Evolutionary conservation across 2,329 filamentous ascomycete genomes (phyloP), one percentile per base, ranked within the genome.

Genomic region (Colletotrichum sp.): DNA sequence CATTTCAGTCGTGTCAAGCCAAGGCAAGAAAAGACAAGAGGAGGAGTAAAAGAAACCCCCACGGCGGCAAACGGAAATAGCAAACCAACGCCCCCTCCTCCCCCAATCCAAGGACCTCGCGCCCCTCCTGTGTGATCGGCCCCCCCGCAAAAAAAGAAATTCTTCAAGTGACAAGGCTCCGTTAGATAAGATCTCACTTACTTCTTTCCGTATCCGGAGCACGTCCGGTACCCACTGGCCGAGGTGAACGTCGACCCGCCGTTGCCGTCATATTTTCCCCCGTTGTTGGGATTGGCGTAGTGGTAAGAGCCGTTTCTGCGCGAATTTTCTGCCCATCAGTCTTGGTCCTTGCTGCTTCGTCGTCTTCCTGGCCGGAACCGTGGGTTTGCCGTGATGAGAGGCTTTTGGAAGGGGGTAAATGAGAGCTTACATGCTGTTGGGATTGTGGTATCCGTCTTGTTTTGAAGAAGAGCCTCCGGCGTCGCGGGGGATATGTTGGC

Each of bases 251-350:
- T 91, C 28, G 90, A 89, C 61, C 84, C 80, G 9, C 93, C 93
- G 18, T 82, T 82, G 63, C 92, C 92, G 78, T 88, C 84, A 85
- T 94, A 94, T 43, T 90, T 93, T 80, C 90, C 93, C 15, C 92
- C 92, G 78, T 93, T 89, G 24, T 93, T 89, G 21, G 92, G 84
- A 84, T 94, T 95, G 82, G 89, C 90, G 85, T 94, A 94, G 85
- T 94, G 94, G 87, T 94, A 94, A 4, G 92, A 93, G 34, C 92
- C 92, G 79, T 94, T 81, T 26, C 89, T 91, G 36, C 43, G 6
- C 75, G 36, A 18, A 60, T 69, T 61, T 57, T n/a, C 70, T 24
- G 68, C 43, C 26, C 21, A 26, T 72, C 32, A 67, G 63, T 28
- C 6, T 16, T 36, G 13, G 34, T 36, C 16, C 34, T 16, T 48